Conservation (phyloP, 306 rosid species). For the Vigna reflexopilosa region DNA sequence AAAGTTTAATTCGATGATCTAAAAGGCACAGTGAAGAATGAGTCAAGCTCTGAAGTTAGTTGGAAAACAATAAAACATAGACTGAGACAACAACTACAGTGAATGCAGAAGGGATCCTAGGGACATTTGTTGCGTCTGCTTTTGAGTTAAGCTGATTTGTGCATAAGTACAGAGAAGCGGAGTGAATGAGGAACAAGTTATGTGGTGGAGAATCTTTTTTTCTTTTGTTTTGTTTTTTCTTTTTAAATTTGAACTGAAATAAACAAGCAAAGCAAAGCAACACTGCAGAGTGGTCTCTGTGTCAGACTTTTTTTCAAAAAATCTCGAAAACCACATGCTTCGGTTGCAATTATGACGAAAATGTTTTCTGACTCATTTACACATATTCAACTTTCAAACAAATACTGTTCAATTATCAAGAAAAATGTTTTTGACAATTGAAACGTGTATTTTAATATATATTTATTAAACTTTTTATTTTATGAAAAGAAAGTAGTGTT, state of each 20-base stretch:
- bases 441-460: background rate
- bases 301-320: constrained; percentile 13
- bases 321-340: constrained; percentile 35
- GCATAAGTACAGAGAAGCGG: constrained; percentile 10
- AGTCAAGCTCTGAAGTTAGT: background rate
- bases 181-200: constrained; percentile 17
- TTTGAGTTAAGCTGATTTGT: background rate
- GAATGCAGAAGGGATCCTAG: background rate
- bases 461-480: background rate
- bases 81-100: background rate
- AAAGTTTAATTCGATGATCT: background rate
- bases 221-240: background rate
- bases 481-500: background rate
- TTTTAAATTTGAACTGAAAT: background rate
- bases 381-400: background rate
- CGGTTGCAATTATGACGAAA: background rate
- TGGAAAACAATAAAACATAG: background rate
- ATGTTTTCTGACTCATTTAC: background rate
- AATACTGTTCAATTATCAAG: background rate
- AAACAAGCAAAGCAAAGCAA: constrained; percentile 12
- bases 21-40: background rate
- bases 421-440: too few relatives aligned
- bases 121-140: constrained; percentile 11
- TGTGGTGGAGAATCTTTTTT: constrained; percentile 49
- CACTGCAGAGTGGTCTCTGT: constrained; percentile 11